These are phyloP conservation scores for Nymphaea thermarum DNA, from an alignment of 164 flowering plant genomes.

Conservation along the genomic window DNA sequence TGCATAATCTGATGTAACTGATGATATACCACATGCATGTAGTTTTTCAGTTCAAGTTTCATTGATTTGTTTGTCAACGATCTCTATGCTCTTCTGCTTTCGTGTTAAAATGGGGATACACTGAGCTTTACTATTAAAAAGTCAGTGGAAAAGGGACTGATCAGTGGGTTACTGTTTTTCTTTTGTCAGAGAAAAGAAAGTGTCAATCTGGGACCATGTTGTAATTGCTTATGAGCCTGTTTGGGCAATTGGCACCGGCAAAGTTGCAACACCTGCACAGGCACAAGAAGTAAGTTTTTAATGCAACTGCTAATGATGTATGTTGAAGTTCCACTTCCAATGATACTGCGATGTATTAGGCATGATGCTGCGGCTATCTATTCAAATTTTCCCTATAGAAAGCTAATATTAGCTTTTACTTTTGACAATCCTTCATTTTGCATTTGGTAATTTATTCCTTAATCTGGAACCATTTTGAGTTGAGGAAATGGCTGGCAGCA, in stretches of 20 bases:
- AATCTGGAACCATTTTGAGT: conserved; percentile 17
- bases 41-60: background rate
- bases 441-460: background rate
- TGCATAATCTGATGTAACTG: background rate
- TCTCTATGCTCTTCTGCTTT: background rate
- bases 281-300: conserved; percentile 71
- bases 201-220: conserved; percentile 48
- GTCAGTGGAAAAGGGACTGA: too few species aligned
- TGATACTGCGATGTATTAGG: background rate
- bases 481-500: conserved; percentile 57
- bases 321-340: background rate
- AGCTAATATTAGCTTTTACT: background rate
- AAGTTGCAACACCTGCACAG: conserved; percentile 84
- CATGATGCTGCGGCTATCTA: background rate
- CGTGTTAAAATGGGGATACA: background rate
- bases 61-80: background rate
- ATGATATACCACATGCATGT: background rate
- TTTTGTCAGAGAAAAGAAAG: conserved; percentile 31
- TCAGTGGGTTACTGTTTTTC: background rate
- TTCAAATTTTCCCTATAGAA: background rate
- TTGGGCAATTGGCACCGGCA: conserved; percentile 95
- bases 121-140: too few species aligned
- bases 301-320: background rate
- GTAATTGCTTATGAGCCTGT: conserved; percentile 91
- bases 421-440: background rate